Conservation (phyloP, 805 yeast genomes). For the Candida oleophila region DNA sequence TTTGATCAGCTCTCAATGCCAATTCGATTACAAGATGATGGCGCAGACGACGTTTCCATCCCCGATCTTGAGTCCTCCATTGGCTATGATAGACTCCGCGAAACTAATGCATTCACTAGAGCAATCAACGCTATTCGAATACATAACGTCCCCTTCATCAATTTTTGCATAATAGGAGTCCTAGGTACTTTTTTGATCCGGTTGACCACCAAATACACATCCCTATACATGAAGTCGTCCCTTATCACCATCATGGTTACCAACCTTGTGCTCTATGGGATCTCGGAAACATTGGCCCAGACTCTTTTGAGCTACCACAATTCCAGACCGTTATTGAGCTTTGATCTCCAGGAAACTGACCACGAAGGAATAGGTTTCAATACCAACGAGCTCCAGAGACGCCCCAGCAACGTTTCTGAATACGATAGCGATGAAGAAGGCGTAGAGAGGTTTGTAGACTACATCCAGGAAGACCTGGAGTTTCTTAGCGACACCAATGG, state of each 20-base stretch:
- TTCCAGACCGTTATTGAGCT: slow-evolving; percentile 20
- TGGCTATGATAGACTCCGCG: background rate
- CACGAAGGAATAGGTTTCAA: slow-evolving; percentile 17
- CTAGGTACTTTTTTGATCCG: slow-evolving; percentile 51
- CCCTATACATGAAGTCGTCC: slow-evolving; percentile 61
- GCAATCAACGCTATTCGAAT: slow-evolving; percentile 36
- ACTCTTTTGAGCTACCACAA: slow-evolving; percentile 42
- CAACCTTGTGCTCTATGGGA: slow-evolving; percentile 77
- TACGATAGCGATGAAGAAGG: slow-evolving; percentile 18
- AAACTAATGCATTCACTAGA: slow-evolving; percentile 13
- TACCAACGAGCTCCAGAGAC: slow-evolving; percentile 13
- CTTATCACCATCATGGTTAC: slow-evolving; percentile 78
- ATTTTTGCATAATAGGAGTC: slow-evolving; percentile 49
- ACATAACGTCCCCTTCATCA: slow-evolving; percentile 54
- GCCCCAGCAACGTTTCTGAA: slow-evolving; percentile 1
- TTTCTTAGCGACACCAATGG: slow-evolving; percentile 6
- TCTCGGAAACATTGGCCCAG: slow-evolving; percentile 92
- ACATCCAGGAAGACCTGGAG: slow-evolving; percentile 28
- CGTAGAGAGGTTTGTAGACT: slow-evolving; percentile 28
- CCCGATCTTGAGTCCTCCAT: slow-evolving; percentile 1
- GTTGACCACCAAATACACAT: slow-evolving; percentile 57
- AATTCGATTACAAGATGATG: slow-evolving; percentile 17
- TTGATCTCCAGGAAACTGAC: slow-evolving; percentile 16
- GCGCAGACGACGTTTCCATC: slow-evolving; percentile 1
- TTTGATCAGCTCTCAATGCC: slow-evolving; percentile 16